Evolutionary conservation across 192 early-diverging fungal species (phyloP), one percentile per base, ranked within the genome.

Genomic region (Backusella tarrabulga): DNA sequence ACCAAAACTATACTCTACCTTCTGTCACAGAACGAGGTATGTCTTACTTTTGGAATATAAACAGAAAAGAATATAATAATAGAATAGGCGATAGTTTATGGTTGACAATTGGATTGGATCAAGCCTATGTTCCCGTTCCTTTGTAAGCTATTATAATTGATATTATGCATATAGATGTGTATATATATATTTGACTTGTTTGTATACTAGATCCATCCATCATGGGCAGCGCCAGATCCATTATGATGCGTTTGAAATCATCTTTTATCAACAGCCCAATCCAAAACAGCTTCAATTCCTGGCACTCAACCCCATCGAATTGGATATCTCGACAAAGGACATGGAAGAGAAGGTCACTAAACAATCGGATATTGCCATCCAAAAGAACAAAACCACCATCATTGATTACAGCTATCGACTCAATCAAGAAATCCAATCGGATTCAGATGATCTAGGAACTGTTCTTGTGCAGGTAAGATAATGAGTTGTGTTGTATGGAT

Each of bases 241-340:
- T 34, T 21, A 50, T 52, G 21, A 76, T 71, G 36, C 68, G 15
- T 78, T 75, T 15, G 87, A 89, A 46, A 84, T 88, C 6, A 87
- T 90, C 21, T 86, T 88, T 68, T 90, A 87, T 68, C 83, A 87
- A 50, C 89, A 88, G 52, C 89, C 89, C 0, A 88, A 90, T 50
- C 87, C 89, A 8, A 76, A 80, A 15, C 80, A 77, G 19, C 83
- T 91, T 29, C 93, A 94, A 68, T 94, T 91, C 73, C 79, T 91
- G 15, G 91, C 91, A 17, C 81, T 91, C 1, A 86, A 92, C 21
- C 91, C 93, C 2, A 77, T 94, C 9, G 83, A 87, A 17, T 76
- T 94, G 3, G 93, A 94, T 75, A 86, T 94, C 3, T 89, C 91
- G 4, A 72, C 73, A 11, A 77, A 76, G 60, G 75, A 76, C 9